A percentile compares a stretch with the other conserved stretches of the same genome.
phyloP scores from a whole-genome alignment of 331 rosid genomes.

The Cydonia oblonga region DNA sequence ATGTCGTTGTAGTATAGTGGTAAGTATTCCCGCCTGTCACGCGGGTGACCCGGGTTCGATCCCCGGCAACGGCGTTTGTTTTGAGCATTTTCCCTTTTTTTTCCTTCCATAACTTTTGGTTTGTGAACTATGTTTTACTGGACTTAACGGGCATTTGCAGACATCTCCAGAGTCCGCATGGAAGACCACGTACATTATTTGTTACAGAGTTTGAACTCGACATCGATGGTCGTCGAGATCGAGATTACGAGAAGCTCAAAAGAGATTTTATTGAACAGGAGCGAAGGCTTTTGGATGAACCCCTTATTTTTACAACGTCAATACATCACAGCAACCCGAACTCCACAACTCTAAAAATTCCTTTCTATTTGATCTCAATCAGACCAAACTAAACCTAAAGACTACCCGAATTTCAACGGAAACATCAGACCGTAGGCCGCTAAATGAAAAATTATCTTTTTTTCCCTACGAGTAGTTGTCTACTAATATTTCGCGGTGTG shows the following conservation, averaged over 20 bases:
- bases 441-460: background rate
- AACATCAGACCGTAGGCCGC: slow-evolving; percentile 7
- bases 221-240: too few species aligned
- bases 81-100: too few species aligned
- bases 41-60: slow-evolving; percentile 96
- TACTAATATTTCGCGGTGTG: too few species aligned
- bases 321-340: slow-evolving; percentile 74
- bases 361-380: slow-evolving; percentile 10
- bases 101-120: too few species aligned
- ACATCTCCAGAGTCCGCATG: too few species aligned
- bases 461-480: too few species aligned
- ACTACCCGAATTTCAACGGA: slow-evolving; percentile 12
- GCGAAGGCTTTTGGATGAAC: slow-evolving; percentile 61
- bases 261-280: slow-evolving; percentile 13
- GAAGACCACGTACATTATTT: too few species aligned
- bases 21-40: slow-evolving; percentile 93
- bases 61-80: slow-evolving; percentile 65
- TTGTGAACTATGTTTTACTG: background rate
- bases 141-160: background rate
- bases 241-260: background rate
- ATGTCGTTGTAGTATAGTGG: slow-evolving; percentile 96
- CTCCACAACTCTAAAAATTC: slow-evolving; percentile 33
- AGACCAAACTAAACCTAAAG: slow-evolving; percentile 15
- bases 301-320: slow-evolving; percentile 41
- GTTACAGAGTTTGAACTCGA: too few species aligned